Evolutionary conservation across 1,284 basidiomycete species (phyloP), one percentile per base, ranked within the genome.

Genomic region (Trichosporon sp.): DNA sequence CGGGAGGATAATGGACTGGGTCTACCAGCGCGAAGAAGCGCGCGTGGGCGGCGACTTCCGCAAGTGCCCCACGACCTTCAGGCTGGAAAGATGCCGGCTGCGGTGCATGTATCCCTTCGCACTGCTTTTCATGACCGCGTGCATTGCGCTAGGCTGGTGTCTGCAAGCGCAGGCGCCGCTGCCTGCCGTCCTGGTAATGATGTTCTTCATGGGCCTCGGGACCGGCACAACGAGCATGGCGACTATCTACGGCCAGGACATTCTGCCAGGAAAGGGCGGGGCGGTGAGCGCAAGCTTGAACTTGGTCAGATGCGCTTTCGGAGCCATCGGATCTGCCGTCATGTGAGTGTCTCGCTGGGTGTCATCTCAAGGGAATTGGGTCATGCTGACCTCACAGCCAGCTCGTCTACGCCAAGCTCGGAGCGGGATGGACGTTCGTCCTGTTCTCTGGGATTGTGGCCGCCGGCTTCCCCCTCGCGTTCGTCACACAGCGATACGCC

Each of bases 261-360:
- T 79, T 19, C 64, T 72, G 27, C 76, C 78, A 0, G 74, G 75
- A 2, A 68, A 72, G 56, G 78, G 79, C 13, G 79, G 78, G 2
- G 75, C 80, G 0, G 76, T 79, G 19, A 77, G 75, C 4, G 78
- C 77, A 31, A 74, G 74, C 70, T 70, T 79, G 60, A 80, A 80
- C 60, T 70, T 80, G 8, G 74, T 79, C 1, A 70, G 79, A 25
- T 81, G 80, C 59, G 62, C 78, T 1, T 74, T 80, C 29, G 79
- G 76, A 6, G 79, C 80, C 0, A 65, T 76, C 10, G 76, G 76
- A 1, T 74, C 75, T 4, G 73, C 70, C 3, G 67, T 69, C 54
- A 71, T 79, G 70, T 73, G 33, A 69, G 70, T 69, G 1, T n/a
- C 2, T 11, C 13, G 34, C 13, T 13, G 5, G 11, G 34, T 3